Percentiles rank a stretch among this genome's conserved stretches.
Conservation (phyloP, 768 basidiomycete species). For the Cystobasidium ongulense region DNA sequence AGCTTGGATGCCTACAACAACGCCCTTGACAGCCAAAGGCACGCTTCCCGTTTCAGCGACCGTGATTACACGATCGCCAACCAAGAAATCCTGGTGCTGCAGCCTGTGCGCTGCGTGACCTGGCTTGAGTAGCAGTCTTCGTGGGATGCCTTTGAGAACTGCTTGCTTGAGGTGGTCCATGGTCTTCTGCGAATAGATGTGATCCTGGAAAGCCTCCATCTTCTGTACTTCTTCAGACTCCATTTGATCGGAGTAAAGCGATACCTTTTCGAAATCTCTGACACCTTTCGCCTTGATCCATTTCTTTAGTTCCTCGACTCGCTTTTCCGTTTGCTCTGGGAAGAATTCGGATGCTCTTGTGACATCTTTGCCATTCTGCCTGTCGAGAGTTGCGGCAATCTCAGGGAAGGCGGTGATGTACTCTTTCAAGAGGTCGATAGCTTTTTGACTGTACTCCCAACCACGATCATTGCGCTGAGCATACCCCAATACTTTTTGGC, state of each 20-base stretch:
- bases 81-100: conserved; percentile 73
- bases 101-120: conserved; percentile 78
- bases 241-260: conserved; percentile 83
- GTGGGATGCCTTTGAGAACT: conserved; percentile 85
- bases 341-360: conserved; percentile 49
- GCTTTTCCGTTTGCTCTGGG: conserved; percentile 51
- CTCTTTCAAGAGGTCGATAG: conserved; percentile 66
- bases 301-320: conserved; percentile 64
- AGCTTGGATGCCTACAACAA: conserved; percentile 77
- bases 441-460: conserved; percentile 91
- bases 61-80: conserved; percentile 93
- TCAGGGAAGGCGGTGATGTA: conserved; percentile 83
- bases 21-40: conserved; percentile 81
- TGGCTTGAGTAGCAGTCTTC: conserved; percentile 87
- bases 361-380: conserved; percentile 26
- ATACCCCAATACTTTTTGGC: conserved; percentile 85
- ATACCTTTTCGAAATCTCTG: conserved; percentile 81
- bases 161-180: conserved; percentile 70
- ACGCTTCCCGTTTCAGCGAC: conserved; percentile 90
- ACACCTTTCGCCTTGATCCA: conserved; percentile 86
- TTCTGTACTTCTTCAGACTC: conserved; percentile 71
- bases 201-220: conserved; percentile 69
- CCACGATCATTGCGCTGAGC: conserved; percentile 69
- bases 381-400: conserved; percentile 64
- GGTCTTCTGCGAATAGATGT: conserved; percentile 57